Conservation (phyloP, 495 filamentous ascomycete genomes). For the Neurospora cerealis region DNA sequence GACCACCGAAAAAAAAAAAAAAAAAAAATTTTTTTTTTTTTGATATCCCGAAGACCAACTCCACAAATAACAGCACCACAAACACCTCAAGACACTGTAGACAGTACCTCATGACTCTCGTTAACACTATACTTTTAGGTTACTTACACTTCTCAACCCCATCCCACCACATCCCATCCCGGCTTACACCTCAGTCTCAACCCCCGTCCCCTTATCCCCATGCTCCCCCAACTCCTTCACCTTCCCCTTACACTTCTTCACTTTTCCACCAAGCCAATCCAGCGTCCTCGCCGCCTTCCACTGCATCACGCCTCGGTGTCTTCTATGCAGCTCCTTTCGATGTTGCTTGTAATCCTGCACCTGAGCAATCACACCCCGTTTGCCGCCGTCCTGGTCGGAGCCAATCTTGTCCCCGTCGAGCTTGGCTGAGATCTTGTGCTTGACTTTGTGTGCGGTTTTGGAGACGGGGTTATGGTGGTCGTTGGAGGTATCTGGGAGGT, state of each 20-base stretch:
- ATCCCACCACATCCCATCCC: too few relatives aligned
- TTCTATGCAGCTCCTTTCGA: slow-evolving; percentile 48
- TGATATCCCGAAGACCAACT: too few relatives aligned
- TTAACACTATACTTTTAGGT: not conserved
- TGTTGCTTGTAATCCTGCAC: slow-evolving; percentile 46
- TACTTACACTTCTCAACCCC: not conserved
- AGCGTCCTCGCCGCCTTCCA: slow-evolving; percentile 54
- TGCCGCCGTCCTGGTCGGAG: slow-evolving; percentile 22
- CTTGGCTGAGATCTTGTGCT: slow-evolving; percentile 4
- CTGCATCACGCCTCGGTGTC: slow-evolving; percentile 59
- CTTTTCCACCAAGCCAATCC: slow-evolving; percentile 50
- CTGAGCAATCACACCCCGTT: slow-evolving; percentile 31
- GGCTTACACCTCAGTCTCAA: slow-evolving; percentile 49
- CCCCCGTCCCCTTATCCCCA: slow-evolving; percentile 44
- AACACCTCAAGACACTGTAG: too few relatives aligned
- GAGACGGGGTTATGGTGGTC: not conserved
- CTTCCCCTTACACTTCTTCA: slow-evolving; percentile 42
- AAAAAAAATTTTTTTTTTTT: too few relatives aligned
- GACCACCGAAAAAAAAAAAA: too few relatives aligned
- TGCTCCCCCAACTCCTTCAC: slow-evolving; percentile 43
- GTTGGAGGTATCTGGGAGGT: not conserved
- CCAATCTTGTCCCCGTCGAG: not conserved
- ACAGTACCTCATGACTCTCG: too few relatives aligned
- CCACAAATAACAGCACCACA: too few relatives aligned
- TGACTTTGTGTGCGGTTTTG: not conserved